A percentile compares a stretch with the other conserved stretches of the same genome.
Evolutionary conservation across 306 rosid genomes (phyloP).

Genomic region (Styphnolobium japonicum): DNA sequence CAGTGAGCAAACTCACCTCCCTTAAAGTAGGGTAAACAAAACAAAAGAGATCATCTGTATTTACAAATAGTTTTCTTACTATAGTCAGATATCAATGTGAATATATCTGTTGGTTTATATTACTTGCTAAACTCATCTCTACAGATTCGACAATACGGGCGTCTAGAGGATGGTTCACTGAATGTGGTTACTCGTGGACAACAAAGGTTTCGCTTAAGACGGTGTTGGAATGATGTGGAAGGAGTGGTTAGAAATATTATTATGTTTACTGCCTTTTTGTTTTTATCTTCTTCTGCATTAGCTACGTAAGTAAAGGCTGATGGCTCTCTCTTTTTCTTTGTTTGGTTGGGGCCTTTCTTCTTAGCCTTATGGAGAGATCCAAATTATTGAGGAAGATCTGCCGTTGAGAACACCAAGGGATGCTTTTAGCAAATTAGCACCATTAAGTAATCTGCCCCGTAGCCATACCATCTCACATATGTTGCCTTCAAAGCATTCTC

Average conservation of each 20-base stretch:
- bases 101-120: constrained; percentile 20
- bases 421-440: constrained; percentile 56
- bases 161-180: constrained; percentile 79
- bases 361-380: constrained; percentile 89
- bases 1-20: not conserved
- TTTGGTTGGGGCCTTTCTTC: constrained; percentile 21
- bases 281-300: constrained; percentile 2
- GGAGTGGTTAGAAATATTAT: constrained; percentile 67
- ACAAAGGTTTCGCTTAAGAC: constrained; percentile 75
- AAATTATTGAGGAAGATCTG: constrained; percentile 84
- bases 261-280: constrained; percentile 14
- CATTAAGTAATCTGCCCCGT: constrained; percentile 23
- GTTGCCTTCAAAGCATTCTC: constrained; percentile 41
- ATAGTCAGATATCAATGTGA: constrained; percentile 3
- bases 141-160: constrained; percentile 82
- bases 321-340: constrained; percentile 22
- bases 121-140: constrained; percentile 22
- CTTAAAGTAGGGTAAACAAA: not conserved
- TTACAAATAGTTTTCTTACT: not conserved
- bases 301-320: constrained; percentile 28
- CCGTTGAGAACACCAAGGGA: constrained; percentile 77
- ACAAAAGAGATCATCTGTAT: not conserved
- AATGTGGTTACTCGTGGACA: constrained; percentile 91
- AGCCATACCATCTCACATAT: constrained; percentile 3
- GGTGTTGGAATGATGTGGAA: constrained; percentile 75